Base-by-base conservation (phyloP, 768 basidiomycete genomes). In the Chalciporus chontae region DNA sequence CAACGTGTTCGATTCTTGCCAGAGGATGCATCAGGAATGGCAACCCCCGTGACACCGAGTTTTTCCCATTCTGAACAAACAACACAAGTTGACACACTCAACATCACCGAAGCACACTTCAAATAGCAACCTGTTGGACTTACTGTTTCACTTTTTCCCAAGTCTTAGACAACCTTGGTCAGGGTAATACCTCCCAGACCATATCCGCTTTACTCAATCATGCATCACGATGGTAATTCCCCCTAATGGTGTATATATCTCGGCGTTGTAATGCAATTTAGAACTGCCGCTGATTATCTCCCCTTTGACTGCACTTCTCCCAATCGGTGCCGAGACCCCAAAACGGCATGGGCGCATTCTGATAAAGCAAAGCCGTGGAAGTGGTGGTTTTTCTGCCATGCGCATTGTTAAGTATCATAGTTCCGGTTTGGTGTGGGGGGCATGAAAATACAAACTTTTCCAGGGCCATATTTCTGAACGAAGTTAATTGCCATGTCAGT, bases 1-100 rank as follows among this genome's bases (percentile, higher is more conserved):
- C 86, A 87, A 69, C 79, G 90, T 53, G 80, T 92, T 37, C 85
- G 87, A 14, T 89, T 92, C 67, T 72, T 90, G 69, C 70, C 84
- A 9, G 76, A 79, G 24, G 81, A 81, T 14, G 68, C 67, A 15
- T 90, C 88, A 32, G 84, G 85, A 45, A 64, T 82, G 47, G 73
- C 77, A 18, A 90, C 89, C 3, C 87, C 88, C 0, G 68, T 80
- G 10, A 82, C 82, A 4, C 75, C 81, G 6, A 74, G 69, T 55
- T 83, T 81, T 58, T 72, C 82, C 29, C 71, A 71, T 27, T 78
- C 79, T n/a, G 81, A 80, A 43, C 67, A 54, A 44, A 47, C 43
- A 45, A 58, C 58, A 55, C 57, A 55, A 36, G 45, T 57, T 52
- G 58, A 63, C 26, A 64, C 71, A 27, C 53, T 68, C 40, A 59